phyloP scores from a whole-genome alignment of 192 early-diverging fungal genomes.

The Rhizophagus sp. region DNA sequence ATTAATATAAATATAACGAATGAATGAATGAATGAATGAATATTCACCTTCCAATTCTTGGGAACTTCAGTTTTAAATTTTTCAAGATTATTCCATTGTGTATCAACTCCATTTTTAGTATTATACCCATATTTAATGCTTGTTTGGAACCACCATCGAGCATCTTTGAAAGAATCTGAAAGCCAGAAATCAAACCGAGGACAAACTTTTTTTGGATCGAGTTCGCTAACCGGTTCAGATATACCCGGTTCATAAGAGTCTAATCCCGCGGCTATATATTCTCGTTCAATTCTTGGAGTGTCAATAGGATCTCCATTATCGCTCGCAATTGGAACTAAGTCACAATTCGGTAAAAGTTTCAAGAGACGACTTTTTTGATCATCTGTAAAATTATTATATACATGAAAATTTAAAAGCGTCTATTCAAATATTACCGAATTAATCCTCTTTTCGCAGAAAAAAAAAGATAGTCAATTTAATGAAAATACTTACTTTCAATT shows the following conservation, averaged over 20 bases:
- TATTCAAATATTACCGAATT: neutral
- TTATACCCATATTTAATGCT: constrained; percentile 16
- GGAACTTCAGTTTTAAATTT: constrained; percentile 7
- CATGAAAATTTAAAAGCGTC: constrained; percentile 9
- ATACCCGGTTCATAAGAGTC: neutral
- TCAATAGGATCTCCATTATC: constrained; percentile 15
- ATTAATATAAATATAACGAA: neutral
- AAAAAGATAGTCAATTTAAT: neutral
- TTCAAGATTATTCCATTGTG: constrained; percentile 14
- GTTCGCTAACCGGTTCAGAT: neutral
- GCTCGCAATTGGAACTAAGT: constrained; percentile 26
- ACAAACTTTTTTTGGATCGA: neutral
- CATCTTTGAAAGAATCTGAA: constrained; percentile 11
- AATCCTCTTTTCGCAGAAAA: neutral
- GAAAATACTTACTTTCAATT: neutral
- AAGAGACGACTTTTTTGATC: constrained; percentile 24
- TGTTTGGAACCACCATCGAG: constrained; percentile 15
- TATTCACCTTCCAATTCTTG: neutral
- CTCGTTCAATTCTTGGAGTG: constrained; percentile 1
- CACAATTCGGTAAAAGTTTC: constrained; percentile 6
- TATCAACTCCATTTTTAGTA: constrained; percentile 4
- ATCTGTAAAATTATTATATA: neutral
- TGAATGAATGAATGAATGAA: too few species aligned
- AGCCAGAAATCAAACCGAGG: constrained; percentile 24
- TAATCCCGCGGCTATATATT: neutral